Evolutionary conservation across 1,284 basidiomycete species (phyloP).

Genomic region (Moniliophthora roreri): DNA sequence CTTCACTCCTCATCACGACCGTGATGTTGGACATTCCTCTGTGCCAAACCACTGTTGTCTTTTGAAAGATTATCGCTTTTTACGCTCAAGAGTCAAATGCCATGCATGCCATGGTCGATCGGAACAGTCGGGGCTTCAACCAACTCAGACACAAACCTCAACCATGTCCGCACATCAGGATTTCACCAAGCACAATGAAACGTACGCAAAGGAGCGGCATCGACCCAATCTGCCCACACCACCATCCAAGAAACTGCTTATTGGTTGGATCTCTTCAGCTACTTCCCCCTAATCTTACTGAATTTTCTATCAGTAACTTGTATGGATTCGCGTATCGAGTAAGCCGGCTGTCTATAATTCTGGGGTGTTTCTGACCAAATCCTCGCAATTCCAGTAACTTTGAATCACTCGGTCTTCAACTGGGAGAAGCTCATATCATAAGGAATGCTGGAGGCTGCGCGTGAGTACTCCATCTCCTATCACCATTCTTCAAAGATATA

Average conservation of each 20-base stretch:
- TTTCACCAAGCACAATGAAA: neutral
- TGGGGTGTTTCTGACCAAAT: no score
- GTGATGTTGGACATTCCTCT: no score
- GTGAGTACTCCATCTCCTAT: neutral
- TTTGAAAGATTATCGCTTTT: no score
- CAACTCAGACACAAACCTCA: neutral
- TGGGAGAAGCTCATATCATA: slow-evolving; percentile 1
- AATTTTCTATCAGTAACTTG: slow-evolving; percentile 2
- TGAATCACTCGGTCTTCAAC: neutral
- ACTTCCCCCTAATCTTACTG: neutral
- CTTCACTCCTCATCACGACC: no score
- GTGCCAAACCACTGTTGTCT: no score
- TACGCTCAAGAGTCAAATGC: no score
- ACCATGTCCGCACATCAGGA: neutral
- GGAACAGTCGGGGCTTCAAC: no score
- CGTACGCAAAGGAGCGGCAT: slow-evolving; percentile 3
- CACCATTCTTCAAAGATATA: no score
- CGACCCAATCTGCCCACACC: slow-evolving; percentile 1
- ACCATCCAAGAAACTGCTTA: neutral
- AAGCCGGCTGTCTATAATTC: neutral
- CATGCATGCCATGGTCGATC: no score
- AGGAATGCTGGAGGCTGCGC: neutral
- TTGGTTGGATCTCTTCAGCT: neutral
- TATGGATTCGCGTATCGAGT: slow-evolving; percentile 8
- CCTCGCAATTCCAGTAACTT: neutral